Conservation (phyloP, 257 asterid species). For the Salvia splendens region DNA sequence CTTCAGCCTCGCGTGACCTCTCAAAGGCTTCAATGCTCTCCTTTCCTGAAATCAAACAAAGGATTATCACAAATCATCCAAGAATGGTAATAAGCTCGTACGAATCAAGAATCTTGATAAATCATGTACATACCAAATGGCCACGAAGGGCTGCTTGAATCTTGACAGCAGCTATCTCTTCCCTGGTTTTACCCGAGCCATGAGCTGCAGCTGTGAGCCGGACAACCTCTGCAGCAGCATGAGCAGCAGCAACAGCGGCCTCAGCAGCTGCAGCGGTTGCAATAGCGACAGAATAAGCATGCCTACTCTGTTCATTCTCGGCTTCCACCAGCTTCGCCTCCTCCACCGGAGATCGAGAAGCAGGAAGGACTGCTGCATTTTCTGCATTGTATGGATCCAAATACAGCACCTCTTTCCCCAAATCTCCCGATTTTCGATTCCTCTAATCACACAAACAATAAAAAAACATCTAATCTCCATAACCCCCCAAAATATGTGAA, state of each 20-base stretch:
- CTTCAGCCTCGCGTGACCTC: slow-evolving; percentile 80
- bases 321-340: slow-evolving; percentile 57
- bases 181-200: slow-evolving; percentile 54
- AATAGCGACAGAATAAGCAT: slow-evolving; percentile 79
- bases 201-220: slow-evolving; percentile 62
- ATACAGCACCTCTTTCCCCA: slow-evolving; percentile 46
- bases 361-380: slow-evolving; percentile 34
- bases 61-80: not conserved
- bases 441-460: slow-evolving; percentile 38
- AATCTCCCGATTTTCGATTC: slow-evolving; percentile 41
- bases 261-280: slow-evolving; percentile 93
- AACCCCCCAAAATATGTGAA: not conserved
- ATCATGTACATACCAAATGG: slow-evolving; percentile 53
- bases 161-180: slow-evolving; percentile 80
- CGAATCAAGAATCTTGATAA: no score
- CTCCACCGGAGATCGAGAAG: slow-evolving; percentile 36
- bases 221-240: slow-evolving; percentile 90
- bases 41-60: slow-evolving; percentile 55
- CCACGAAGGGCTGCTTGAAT: slow-evolving; percentile 84
- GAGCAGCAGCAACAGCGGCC: slow-evolving; percentile 87
- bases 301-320: slow-evolving; percentile 67
- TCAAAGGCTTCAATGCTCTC: slow-evolving; percentile 74
- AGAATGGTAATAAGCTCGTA: no score
- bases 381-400: slow-evolving; percentile 39
- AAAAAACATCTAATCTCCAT: not conserved